Evolutionary conservation across 2,329 filamentous ascomycete species (phyloP).

Genomic region (Aphanocladium album): DNA sequence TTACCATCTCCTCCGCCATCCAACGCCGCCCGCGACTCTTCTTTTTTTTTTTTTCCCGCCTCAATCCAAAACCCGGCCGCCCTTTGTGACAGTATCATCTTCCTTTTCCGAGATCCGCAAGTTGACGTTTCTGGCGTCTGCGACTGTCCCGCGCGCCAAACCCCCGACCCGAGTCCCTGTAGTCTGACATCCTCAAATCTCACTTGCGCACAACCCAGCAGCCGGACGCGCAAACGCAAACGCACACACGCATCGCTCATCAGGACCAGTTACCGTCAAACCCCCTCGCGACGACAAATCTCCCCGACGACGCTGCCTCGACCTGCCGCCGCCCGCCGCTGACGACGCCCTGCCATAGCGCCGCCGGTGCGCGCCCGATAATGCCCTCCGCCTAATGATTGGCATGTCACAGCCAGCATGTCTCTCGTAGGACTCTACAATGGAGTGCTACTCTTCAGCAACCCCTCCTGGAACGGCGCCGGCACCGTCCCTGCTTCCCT

Average conservation of each 20-base stretch:
- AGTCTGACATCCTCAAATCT: too few relatives aligned
- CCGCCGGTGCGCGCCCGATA: constrained; percentile 9
- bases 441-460: constrained; percentile 55
- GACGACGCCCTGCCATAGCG: background rate
- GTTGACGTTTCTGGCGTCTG: too few relatives aligned
- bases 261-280: background rate
- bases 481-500: constrained; percentile 48
- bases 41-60: too few relatives aligned
- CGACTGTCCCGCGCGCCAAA: too few relatives aligned
- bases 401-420: constrained; percentile 13
- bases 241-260: background rate
- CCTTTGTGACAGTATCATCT: too few relatives aligned
- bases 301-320: background rate
- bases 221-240: background rate
- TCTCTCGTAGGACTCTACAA: constrained; percentile 45
- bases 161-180: too few relatives aligned
- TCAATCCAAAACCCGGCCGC: too few relatives aligned
- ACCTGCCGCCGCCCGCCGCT: background rate
- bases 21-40: too few relatives aligned
- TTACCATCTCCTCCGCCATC: too few relatives aligned
- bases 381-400: constrained; percentile 10
- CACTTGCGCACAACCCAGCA: too few relatives aligned
- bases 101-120: too few relatives aligned
- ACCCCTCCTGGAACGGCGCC: constrained; percentile 49
- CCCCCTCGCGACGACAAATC: background rate